These are phyloP conservation scores for Platanus orientalis DNA, from an alignment of 164 flowering plant species.

Conservation along the genomic window DNA sequence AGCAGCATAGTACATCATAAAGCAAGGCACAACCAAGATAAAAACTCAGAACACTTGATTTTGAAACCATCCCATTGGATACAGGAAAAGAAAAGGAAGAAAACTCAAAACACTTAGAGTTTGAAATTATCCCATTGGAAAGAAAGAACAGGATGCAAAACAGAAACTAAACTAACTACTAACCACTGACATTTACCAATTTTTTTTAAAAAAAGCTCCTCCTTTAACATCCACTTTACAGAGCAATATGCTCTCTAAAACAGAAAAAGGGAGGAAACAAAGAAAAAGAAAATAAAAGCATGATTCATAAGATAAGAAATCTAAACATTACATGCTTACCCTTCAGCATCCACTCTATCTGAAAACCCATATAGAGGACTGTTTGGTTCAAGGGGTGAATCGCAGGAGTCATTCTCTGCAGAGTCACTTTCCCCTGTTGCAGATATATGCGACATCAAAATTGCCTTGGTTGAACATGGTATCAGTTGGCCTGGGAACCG, in stretches of 20 bases:
- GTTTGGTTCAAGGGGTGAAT: conserved; percentile 97
- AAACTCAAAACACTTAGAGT: no score
- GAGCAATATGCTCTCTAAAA: no score
- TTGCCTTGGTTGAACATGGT: conserved; percentile 78
- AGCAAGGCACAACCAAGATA: no score
- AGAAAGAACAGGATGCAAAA: not conserved
- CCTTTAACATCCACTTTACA: no score
- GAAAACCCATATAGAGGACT: conserved; percentile 88
- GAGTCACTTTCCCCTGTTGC: conserved; percentile 98
- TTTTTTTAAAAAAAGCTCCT: no score
- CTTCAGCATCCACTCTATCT: conserved; percentile 65
- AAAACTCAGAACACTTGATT: no score
- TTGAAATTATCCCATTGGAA: no score
- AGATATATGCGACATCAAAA: conserved; percentile 80
- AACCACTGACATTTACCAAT: no score
- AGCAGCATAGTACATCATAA: no score
- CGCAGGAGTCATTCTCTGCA: conserved; percentile 99
- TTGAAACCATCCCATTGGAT: no score
- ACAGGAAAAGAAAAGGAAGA: no score
- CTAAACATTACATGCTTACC: conserved; percentile 34
- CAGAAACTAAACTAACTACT: no score
- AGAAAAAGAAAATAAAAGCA: not conserved
- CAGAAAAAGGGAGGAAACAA: not conserved
- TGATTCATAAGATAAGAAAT: not conserved
- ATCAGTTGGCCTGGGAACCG: conserved; percentile 92